phyloP scores from a whole-genome alignment of 306 rosid genomes.

The Ziziphus jujuba region DNA sequence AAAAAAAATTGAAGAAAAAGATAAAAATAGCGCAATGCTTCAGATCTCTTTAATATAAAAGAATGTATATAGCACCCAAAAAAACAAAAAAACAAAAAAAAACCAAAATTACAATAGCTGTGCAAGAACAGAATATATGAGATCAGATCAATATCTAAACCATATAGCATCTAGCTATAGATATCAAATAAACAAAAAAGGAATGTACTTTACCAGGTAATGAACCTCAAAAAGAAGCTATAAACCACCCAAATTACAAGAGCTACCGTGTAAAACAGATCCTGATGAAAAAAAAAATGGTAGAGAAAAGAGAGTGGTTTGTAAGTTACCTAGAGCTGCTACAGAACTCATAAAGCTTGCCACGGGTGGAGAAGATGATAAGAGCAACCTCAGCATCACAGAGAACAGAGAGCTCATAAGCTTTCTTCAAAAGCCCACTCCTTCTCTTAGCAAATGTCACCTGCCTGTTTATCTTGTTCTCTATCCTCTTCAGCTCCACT shows the following conservation, averaged over 20 bases:
- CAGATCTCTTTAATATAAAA: too few species aligned
- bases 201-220: too few species aligned
- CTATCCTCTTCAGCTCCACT: conserved; percentile 92
- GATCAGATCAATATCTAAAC: too few species aligned
- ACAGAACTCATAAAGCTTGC: conserved; percentile 91
- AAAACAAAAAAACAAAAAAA: too few species aligned
- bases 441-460: conserved; percentile 92
- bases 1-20: too few species aligned
- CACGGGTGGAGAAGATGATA: conserved; percentile 85
- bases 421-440: conserved; percentile 89
- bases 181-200: too few species aligned
- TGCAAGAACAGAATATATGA: too few species aligned
- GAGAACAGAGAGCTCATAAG: conserved; percentile 87
- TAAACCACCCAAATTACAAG: background rate
- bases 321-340: conserved; percentile 70
- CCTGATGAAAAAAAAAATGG: background rate
- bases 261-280: background rate
- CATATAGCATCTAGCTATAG: too few species aligned
- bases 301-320: conserved; percentile 4
- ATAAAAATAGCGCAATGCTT: too few species aligned
- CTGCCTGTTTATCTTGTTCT: conserved; percentile 97
- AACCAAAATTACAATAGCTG: too few species aligned
- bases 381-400: conserved; percentile 97
- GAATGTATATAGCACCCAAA: too few species aligned
- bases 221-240: conserved; percentile 1